Conservation (phyloP, 495 filamentous ascomycete genomes). For the Tuber indicum region DNA sequence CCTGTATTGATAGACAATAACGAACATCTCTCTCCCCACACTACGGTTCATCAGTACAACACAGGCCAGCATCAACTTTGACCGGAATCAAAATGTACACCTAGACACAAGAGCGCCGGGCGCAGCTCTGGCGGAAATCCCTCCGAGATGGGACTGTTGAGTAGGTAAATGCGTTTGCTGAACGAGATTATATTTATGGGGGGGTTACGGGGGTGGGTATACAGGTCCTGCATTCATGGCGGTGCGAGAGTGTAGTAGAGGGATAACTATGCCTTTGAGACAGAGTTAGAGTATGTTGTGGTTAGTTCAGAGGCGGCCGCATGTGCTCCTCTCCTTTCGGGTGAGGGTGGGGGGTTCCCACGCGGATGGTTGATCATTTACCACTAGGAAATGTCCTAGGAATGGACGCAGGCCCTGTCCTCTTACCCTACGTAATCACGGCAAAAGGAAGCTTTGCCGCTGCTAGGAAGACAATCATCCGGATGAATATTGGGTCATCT, state of each 20-base stretch:
- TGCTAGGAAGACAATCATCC: too few relatives aligned
- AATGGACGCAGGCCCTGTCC: slow-evolving; percentile 49
- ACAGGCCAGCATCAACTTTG: too few relatives aligned
- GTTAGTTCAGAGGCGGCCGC: slow-evolving; percentile 49
- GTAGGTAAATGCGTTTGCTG: slow-evolving; percentile 37
- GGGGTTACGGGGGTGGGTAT: slow-evolving; percentile 43
- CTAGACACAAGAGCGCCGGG: too few relatives aligned
- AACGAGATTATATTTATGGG: slow-evolving; percentile 17
- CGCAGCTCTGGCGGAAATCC: fast-evolving
- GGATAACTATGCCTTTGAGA: slow-evolving; percentile 49
- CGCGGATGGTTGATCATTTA: slow-evolving; percentile 28
- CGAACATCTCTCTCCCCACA: too few relatives aligned
- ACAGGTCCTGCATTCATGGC: slow-evolving; percentile 52
- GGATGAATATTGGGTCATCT: too few relatives aligned
- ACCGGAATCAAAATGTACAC: too few relatives aligned
- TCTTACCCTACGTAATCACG: too few relatives aligned
- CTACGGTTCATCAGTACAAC: too few relatives aligned
- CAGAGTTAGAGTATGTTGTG: slow-evolving; percentile 48
- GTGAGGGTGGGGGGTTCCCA: not conserved
- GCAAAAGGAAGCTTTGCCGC: too few relatives aligned
- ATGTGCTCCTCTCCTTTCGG: not conserved
- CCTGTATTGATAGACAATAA: too few relatives aligned
- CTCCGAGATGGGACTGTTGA: too few relatives aligned
- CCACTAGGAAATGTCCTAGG: slow-evolving; percentile 51
- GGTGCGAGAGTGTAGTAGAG: slow-evolving; percentile 53